Conservation (phyloP, 2,329 filamentous ascomycete genomes). For the Hymenoscyphus infarciens region DNA sequence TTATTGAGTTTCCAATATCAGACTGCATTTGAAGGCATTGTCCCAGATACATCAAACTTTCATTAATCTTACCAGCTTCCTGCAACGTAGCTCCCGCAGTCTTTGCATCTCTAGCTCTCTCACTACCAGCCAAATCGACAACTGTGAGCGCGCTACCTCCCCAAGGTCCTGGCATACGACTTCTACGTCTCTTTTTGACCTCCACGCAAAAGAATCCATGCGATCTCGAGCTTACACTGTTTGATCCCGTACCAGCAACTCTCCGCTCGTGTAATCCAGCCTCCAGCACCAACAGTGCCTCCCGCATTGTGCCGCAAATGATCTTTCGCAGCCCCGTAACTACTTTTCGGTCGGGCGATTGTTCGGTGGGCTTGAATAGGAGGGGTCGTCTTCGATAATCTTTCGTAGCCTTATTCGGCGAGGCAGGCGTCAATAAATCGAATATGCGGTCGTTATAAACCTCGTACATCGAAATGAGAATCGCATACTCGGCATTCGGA, state of each 20-base stretch:
- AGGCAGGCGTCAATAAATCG: constrained; percentile 72
- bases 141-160: constrained; percentile 76
- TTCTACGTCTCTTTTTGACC: constrained; percentile 71
- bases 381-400: constrained; percentile 73
- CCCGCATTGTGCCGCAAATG: constrained; percentile 74
- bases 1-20: constrained; percentile 68
- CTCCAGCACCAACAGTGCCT: constrained; percentile 86
- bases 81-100: constrained; percentile 88
- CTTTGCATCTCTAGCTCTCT: constrained; percentile 88
- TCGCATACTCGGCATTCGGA: constrained; percentile 71
- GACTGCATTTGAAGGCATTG: constrained; percentile 96
- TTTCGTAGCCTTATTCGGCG: constrained; percentile 59
- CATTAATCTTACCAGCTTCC: constrained; percentile 97
- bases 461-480: constrained; percentile 96
- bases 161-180: constrained; percentile 60
- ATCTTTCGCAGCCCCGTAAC: constrained; percentile 90
- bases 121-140: constrained; percentile 89
- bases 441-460: constrained; percentile 99
- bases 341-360: constrained; percentile 85
- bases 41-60: constrained; percentile 95
- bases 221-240: constrained; percentile 86
- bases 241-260: constrained; percentile 87
- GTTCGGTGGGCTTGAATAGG: constrained; percentile 88
- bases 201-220: constrained; percentile 97
- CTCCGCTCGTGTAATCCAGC: constrained; percentile 82